Evolutionary conservation across 352 stramenopile genomes (phyloP), one percentile per base, ranked within the genome.

Genomic region (Globisporangium spiculum): DNA sequence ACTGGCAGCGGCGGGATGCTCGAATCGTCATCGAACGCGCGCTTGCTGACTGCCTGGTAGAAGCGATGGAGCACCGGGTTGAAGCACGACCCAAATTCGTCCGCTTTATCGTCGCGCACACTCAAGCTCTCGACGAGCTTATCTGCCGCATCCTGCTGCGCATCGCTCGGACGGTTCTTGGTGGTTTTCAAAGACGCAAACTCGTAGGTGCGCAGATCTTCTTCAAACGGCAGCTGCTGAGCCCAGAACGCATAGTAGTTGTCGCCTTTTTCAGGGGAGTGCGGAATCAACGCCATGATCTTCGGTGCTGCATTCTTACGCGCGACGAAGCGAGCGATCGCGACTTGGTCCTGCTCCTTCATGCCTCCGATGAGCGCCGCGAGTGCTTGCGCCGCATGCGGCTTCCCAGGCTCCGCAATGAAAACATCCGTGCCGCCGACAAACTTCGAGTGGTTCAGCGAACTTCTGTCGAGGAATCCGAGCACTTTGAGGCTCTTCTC

Each of bases 231-330:
- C 56, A 95, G 64, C 65, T 91, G 83, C 30, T 93, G 84, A 7
- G 77, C 75, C 86, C 81, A 95, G 44, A 95, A 73, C 24, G 80
- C 85, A 36, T 91, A 89, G 60, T 83, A 95, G 34, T 83, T 78
- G 62, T 89, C 75, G 10, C 24, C 60, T 22, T 69, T 62, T 12
- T 52, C 79, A 12, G 81, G 83, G 0, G 68, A 32, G 41, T 90
- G 75, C 4, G 87, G 87, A 52, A 95, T 85, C 38, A 95, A 61
- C 16, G 83, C 84, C 30, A 95, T 68, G 36, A 95, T 85, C 68
- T 92, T 93, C 1, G 86, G 86, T 0, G 83, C 83, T 34, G 88
- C 86, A 68, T 93, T 95, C 63, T 93, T 93, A 22, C 81, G 72
- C 20, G 78, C 59, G 0, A 94, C 88, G 57, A 94, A 95, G n/a